Evolutionary conservation across 345 rosid species (phyloP).

Genomic region (Syzygium grande): DNA sequence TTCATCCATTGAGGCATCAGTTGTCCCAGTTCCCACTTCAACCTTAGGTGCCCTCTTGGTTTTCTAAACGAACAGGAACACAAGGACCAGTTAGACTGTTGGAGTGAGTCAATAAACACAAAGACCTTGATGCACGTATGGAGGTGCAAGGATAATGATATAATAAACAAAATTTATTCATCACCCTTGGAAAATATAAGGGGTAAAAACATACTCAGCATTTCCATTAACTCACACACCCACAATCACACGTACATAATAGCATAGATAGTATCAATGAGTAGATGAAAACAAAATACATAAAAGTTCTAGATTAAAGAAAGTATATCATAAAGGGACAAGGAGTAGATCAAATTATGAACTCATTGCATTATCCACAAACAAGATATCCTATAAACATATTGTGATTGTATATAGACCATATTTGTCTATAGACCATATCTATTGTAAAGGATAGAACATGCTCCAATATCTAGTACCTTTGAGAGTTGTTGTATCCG

Average conservation of each 20-base stretch:
- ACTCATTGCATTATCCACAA: neutral
- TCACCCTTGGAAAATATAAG: neutral
- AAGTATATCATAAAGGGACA: neutral
- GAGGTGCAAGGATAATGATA: neutral
- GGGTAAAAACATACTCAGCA: neutral
- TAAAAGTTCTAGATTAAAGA: neutral
- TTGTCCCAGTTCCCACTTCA: slow-evolving; percentile 71
- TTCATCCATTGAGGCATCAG: slow-evolving; percentile 75
- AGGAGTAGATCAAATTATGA: neutral
- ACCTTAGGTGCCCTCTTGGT: slow-evolving; percentile 71
- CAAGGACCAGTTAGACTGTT: neutral
- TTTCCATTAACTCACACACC: neutral
- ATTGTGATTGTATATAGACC: neutral
- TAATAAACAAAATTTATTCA: neutral
- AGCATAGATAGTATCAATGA: neutral
- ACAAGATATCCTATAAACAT: neutral
- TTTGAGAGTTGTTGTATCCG: slow-evolving; percentile 59
- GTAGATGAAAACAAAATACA: neutral
- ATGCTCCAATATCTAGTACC: slow-evolving; percentile 28
- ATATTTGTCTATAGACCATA: neutral
- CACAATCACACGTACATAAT: neutral
- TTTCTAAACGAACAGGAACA: slow-evolving; percentile 39
- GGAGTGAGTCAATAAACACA: neutral
- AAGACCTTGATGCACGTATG: neutral
- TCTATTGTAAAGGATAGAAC: neutral